These are phyloP conservation scores for Tuber borchii DNA, from an alignment of 495 filamentous ascomycete genomes.

Conservation along the genomic window DNA sequence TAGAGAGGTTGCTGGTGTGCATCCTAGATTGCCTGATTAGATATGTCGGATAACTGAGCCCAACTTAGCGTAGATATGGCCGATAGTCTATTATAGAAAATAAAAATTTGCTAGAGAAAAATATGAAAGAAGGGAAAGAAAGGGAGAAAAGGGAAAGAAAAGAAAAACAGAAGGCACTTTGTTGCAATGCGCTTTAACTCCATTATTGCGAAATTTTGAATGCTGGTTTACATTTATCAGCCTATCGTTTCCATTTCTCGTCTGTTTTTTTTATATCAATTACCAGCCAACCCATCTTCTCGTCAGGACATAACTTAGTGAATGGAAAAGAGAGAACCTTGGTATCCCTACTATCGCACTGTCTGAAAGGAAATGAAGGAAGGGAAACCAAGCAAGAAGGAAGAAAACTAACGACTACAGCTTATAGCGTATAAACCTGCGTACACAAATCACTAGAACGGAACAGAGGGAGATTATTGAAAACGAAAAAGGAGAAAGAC, in stretches of 20 bases:
- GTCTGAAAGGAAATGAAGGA: background rate
- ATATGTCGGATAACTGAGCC: background rate
- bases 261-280: background rate
- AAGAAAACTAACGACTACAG: background rate
- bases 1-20: background rate
- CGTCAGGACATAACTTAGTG: background rate
- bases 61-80: background rate
- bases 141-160: background rate
- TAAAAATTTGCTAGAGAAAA: background rate
- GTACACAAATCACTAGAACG: background rate
- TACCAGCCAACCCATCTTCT: background rate
- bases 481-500: background rate
- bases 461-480: background rate
- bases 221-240: slow-evolving; percentile 4
- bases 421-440: slow-evolving; percentile 3
- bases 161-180: background rate
- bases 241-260: background rate
- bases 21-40: background rate
- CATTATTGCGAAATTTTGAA: background rate
- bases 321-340: background rate
- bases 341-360: background rate
- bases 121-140: background rate
- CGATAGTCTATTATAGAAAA: background rate
- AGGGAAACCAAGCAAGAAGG: background rate
- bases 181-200: background rate